Conservation (phyloP, 2,329 filamentous ascomycete genomes). For the Trichoderma sp. region DNA sequence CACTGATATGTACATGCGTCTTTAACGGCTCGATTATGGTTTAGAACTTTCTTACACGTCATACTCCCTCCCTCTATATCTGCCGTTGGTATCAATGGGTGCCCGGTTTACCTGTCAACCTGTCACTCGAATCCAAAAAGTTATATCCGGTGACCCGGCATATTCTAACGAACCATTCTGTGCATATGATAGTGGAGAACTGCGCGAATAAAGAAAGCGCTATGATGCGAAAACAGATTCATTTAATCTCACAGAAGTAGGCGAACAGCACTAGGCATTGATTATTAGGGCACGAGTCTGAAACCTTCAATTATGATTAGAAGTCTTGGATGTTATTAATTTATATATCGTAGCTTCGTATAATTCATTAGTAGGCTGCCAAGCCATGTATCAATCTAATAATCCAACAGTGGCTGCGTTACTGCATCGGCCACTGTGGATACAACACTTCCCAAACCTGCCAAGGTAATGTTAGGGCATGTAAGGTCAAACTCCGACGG, state of each 20-base stretch:
- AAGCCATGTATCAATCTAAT: not conserved
- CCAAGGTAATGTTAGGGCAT: conserved; percentile 28
- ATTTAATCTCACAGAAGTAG: not conserved
- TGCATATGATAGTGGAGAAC: not conserved
- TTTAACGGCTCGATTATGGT: not conserved
- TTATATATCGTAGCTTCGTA: not conserved
- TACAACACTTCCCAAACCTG: conserved; percentile 23
- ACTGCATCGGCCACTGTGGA: not conserved
- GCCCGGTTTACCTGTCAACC: not conserved
- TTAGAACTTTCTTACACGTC: not conserved
- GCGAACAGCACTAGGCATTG: not conserved
- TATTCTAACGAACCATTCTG: not conserved
- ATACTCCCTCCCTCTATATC: not conserved
- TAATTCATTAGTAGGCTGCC: not conserved
- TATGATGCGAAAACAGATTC: not conserved
- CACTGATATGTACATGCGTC: not conserved
- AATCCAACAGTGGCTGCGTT: not conserved
- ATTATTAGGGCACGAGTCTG: not conserved
- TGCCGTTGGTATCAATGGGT: not conserved
- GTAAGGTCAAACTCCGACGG: conserved; percentile 28
- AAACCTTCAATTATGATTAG: not conserved
- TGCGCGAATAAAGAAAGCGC: not conserved
- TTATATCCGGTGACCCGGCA: not conserved
- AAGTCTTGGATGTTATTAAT: not conserved
- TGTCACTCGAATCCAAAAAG: not conserved